Base-by-base conservation (phyloP, 2,329 filamentous ascomycete genomes). In the Ampelomyces quisqualis region DNA sequence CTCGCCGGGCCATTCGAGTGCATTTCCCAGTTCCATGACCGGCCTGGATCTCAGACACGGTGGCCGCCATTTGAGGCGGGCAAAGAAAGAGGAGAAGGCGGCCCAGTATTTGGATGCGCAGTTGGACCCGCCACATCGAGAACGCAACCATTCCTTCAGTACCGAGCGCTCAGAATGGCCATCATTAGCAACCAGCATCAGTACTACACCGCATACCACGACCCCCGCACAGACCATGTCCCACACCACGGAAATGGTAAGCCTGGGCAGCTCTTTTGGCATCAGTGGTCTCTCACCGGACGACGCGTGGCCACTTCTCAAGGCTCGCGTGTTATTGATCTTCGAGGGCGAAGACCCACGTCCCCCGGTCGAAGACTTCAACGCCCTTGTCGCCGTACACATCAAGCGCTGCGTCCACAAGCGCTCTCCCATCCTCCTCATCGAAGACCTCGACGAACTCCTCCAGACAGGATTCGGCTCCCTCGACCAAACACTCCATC, bases 321-420 rank as follows among this genome's bases (percentile, higher is more conserved):
- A 86, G 65, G 83, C 85, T 3, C 85, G 87, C 53, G 73, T 93
- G 27, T 73, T 91, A 4, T 79, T 85, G 41, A 81, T 93, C 2
- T 94, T 93, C 52, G 86, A 90, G 51, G 87, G 86, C 20, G 88
- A 91, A 60, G 86, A 90, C 49, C 70, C 90, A 13, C 78, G 86
- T 23, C 74, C 88, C n/a, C 87, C 88, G 0, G 80, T 93, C 5
- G 88, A 94, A 64, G 87, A 91, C 58, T 84, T 93, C 58, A 94
- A 94, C 58, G 77, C 83, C 13, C 77, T 91, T 1, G 87, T 91
- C n/a, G 79, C 77, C 49, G 79, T 88, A 54, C 87, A 93, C 60
- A 82, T 93, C 9, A 82, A 87, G 57, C 84, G 83, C 45, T 90
- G 86, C 62, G 80, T 91, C 34, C 83, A 88, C 60, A 82, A 84